These are phyloP conservation scores for Tilletia setariae DNA, from an alignment of 1,284 basidiomycete species.

Conservation along the genomic window DNA sequence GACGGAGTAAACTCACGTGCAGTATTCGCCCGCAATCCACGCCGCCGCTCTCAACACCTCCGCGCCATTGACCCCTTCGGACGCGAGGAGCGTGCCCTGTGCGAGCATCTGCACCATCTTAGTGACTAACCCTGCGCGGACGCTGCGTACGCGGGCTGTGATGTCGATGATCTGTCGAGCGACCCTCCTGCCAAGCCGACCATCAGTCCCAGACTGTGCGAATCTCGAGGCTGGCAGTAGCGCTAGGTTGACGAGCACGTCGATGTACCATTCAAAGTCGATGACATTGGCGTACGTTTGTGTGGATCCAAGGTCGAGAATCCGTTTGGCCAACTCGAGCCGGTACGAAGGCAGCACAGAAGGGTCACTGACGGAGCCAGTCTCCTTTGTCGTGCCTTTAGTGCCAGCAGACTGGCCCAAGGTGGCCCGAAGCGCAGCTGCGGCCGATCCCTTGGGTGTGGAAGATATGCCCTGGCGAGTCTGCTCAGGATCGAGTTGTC, in stretches of 20 bases:
- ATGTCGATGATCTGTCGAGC: slow-evolving; percentile 82
- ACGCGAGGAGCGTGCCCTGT: slow-evolving; percentile 57
- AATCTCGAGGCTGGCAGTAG: slow-evolving; percentile 60
- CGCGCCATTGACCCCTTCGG: slow-evolving; percentile 22
- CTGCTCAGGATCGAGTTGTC: slow-evolving; percentile 71
- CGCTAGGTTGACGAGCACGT: slow-evolving; percentile 66
- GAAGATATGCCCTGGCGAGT: no score
- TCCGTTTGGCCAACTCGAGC: slow-evolving; percentile 71
- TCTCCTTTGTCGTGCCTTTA: slow-evolving; percentile 32
- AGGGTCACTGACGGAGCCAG: slow-evolving; percentile 40
- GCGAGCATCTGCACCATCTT: slow-evolving; percentile 74
- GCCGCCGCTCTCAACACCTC: slow-evolving; percentile 87
- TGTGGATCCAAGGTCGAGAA: slow-evolving; percentile 76
- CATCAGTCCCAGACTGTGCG: not conserved
- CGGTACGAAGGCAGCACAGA: slow-evolving; percentile 72
- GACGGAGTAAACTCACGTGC: not conserved
- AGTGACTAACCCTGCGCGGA: slow-evolving; percentile 73
- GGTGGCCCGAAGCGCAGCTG: slow-evolving; percentile 54
- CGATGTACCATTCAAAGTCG: slow-evolving; percentile 96
- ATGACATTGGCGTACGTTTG: slow-evolving; percentile 80
- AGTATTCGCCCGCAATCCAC: slow-evolving; percentile 92
- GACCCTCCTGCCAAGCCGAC: slow-evolving; percentile 67
- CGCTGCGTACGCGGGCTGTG: slow-evolving; percentile 72
- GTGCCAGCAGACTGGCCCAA: slow-evolving; percentile 58
- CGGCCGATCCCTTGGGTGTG: slow-evolving; percentile 44